A percentile compares a stretch with the other conserved stretches of the same genome.
Conservation (phyloP, 2,329 filamentous ascomycete genomes). For the Graphilbum sp. region DNA sequence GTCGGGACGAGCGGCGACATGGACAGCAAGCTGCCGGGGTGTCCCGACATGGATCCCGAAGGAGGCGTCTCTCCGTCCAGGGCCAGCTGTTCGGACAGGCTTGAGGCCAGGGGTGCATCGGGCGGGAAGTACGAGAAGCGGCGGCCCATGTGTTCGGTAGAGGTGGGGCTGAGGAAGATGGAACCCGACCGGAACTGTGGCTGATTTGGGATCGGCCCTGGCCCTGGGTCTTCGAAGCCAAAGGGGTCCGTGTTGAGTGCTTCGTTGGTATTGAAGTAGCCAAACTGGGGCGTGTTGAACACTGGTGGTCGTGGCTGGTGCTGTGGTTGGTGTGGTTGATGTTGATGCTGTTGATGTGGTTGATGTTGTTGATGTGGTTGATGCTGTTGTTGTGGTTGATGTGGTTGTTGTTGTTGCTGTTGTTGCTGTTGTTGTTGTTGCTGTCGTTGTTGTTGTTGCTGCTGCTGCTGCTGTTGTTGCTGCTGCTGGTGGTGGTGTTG, state of each 20-base stretch:
- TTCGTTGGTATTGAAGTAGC: slow-evolving; percentile 38
- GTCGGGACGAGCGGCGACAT: slow-evolving; percentile 20
- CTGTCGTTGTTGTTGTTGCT: slow-evolving; percentile 14
- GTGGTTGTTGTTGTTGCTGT: slow-evolving; percentile 7
- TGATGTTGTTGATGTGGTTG: slow-evolving; percentile 1
- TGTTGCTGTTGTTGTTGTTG: neutral
- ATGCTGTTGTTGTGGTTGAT: slow-evolving; percentile 8
- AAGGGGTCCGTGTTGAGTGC: slow-evolving; percentile 18
- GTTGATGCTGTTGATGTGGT: slow-evolving; percentile 9
- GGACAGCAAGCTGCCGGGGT: slow-evolving; percentile 1
- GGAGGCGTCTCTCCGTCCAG: slow-evolving; percentile 19
- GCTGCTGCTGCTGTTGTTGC: slow-evolving; percentile 3
- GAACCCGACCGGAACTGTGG: slow-evolving; percentile 49
- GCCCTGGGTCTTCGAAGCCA: slow-evolving; percentile 10
- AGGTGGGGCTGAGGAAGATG: slow-evolving; percentile 44
- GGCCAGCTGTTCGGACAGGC: neutral
- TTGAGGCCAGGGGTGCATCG: slow-evolving; percentile 15
- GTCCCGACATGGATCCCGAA: slow-evolving; percentile 4
- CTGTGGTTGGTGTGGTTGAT: slow-evolving; percentile 5
- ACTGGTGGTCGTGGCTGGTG: slow-evolving; percentile 17
- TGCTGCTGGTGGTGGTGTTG: slow-evolving; percentile 8
- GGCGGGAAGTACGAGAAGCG: slow-evolving; percentile 50
- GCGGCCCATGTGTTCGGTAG: slow-evolving; percentile 35
- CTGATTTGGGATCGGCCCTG: slow-evolving; percentile 13
- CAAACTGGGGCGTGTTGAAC: slow-evolving; percentile 39